Evolutionary conservation across 352 stramenopile species (phyloP).

Genomic region (Proteromonas lacertae): DNA sequence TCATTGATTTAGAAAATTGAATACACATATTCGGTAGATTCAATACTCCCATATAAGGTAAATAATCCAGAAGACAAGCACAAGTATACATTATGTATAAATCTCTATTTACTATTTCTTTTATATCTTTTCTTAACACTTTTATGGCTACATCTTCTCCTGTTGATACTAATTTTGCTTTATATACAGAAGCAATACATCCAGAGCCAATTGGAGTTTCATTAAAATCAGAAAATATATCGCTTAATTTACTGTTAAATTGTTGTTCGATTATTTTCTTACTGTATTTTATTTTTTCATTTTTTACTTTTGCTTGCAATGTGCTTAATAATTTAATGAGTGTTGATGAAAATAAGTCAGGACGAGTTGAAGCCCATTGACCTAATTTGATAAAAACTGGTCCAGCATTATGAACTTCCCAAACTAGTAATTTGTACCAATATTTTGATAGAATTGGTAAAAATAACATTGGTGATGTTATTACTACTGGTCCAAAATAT

Average conservation of each 20-base stretch:
- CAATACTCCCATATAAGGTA: conserved; percentile 5
- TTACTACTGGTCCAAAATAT: too few relatives aligned
- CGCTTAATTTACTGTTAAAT: background rate
- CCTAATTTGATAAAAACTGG: conserved; percentile 68
- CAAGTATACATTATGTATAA: conserved; percentile 22
- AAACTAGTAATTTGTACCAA: too few relatives aligned
- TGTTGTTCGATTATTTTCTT: background rate
- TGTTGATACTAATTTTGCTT: conserved; percentile 22
- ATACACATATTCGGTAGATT: background rate
- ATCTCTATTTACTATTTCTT: conserved; percentile 39
- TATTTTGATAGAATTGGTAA: too few relatives aligned
- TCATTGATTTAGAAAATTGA: background rate
- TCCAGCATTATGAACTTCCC: conserved; percentile 23
- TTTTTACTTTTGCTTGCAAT: conserved; percentile 34
- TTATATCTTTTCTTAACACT: conserved; percentile 54
- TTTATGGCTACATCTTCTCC: conserved; percentile 35
- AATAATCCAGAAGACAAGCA: conserved; percentile 15
- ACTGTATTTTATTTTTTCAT: background rate
- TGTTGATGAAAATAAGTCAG: conserved; percentile 52
- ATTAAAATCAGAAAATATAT: conserved; percentile 12
- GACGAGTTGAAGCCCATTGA: conserved; percentile 64
- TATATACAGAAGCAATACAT: conserved; percentile 70
- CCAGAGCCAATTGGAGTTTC: conserved; percentile 36
- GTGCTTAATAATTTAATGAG: conserved; percentile 49
- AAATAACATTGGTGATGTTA: too few relatives aligned